phyloP scores from a whole-genome alignment of 1,284 basidiomycete genomes.

The Porphyrellus sp. region DNA sequence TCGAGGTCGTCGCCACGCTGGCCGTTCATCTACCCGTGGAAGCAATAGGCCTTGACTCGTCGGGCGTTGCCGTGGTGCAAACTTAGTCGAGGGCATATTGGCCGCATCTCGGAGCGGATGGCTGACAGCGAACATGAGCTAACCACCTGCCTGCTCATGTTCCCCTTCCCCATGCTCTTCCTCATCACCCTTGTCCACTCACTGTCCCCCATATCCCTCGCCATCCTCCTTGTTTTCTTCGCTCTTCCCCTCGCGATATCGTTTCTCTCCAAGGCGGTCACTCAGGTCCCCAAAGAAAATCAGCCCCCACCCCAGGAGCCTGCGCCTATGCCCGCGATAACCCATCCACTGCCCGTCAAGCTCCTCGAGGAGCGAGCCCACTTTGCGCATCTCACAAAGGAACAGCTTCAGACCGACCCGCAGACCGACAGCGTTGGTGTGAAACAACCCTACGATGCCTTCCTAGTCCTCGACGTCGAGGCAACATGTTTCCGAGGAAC shows the following conservation, averaged over 20 bases:
- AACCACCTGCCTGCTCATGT: constrained; percentile 24
- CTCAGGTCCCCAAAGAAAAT: neutral
- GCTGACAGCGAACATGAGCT: constrained; percentile 30
- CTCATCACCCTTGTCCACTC: constrained; percentile 9
- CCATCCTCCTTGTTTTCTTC: neutral
- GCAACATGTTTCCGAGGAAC: constrained; percentile 75
- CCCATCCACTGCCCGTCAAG: constrained; percentile 9
- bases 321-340: constrained; percentile 22
- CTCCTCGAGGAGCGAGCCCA: constrained; percentile 4
- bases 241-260: constrained; percentile 8
- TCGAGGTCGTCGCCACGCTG: constrained; percentile 71
- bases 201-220: neutral
- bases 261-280: constrained; percentile 4
- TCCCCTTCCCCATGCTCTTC: constrained; percentile 6
- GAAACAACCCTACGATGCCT: constrained; percentile 65
- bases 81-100: no score
- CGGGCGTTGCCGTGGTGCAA: neutral
- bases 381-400: constrained; percentile 1
- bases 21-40: constrained; percentile 32
- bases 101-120: no score
- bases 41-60: neutral
- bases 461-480: constrained; percentile 85
- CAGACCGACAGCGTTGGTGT: constrained; percentile 14
- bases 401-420: neutral
- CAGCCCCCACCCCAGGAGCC: neutral